Base-by-base conservation (phyloP, 805 yeast species). In the Yarrowia porcina region DNA sequence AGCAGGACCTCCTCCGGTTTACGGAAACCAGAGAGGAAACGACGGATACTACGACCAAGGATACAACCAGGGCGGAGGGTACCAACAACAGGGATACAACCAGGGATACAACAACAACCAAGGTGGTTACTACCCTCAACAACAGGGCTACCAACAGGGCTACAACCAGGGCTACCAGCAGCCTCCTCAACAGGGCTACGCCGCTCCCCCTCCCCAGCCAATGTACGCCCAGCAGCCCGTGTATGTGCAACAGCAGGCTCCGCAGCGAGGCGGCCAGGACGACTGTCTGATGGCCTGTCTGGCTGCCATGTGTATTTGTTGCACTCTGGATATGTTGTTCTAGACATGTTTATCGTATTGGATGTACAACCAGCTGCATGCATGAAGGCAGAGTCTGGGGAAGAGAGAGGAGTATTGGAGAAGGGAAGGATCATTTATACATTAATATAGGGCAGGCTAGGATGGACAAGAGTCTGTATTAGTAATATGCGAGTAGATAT, bases 291-390 rank as follows among this genome's bases (percentile, higher is more conserved):
- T 65, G 47, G 67, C 66, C 17, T 68, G 68, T 44, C 50, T 66
- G 47, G 70, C 69, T 2, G 67, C 70, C n/a, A 47, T 68, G 61
- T 68, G 70, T 68, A 25, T 68, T 47, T 68, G 70, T 36, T 68
- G 70, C 32, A 67, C 71, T 17, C 28, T 68, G 50, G 67, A 66
- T 12, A 67, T 66, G 61, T 44, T 64, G 61, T 64, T 60, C 64
- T 70, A 66, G 25, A 18, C 10, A 6, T 13, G 9, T n/a, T n/a
- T n/a, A n/a, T n/a, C n/a, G 17, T 20, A 38, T 47, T 38, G 38
- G 54, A 27, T 20, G 50, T 25, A 45, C 17, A 23, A 25, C 47
- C 23, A n/a, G 28, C 4, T 23, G 32, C 23, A 18, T 42, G 47
- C 47, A 44, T 28, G 39, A 35, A 25, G 28, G 28, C 28, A 25